A percentile compares a stretch with the other conserved stretches of the same genome.
Evolutionary conservation across 345 rosid genomes (phyloP).

Genomic region (Lumnitzera littorea): DNA sequence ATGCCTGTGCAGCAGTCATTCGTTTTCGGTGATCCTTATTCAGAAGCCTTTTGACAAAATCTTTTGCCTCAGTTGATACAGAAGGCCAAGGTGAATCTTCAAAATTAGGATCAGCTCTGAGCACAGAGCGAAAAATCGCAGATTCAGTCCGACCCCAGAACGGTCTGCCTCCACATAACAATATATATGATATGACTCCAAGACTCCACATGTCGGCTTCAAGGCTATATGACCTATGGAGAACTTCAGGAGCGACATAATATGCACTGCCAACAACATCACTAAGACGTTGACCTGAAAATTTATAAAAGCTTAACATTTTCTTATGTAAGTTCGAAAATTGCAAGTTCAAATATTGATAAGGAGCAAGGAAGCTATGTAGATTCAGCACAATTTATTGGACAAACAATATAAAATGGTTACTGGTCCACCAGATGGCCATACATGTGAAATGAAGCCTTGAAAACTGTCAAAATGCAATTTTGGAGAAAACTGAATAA

Average conservation of each 20-base stretch:
- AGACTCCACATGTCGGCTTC: conserved; percentile 99
- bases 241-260: conserved; percentile 98
- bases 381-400: too few species aligned
- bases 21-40: conserved; percentile 96
- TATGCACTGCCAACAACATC: conserved; percentile 99
- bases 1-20: conserved; percentile 95
- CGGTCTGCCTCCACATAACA: conserved; percentile 97
- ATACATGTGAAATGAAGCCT: too few species aligned
- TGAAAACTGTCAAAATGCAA: too few species aligned
- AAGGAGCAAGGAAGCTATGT: too few species aligned
- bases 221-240: conserved; percentile 84
- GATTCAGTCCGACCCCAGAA: conserved; percentile 96
- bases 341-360: neutral
- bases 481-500: too few species aligned
- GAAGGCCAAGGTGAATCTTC: conserved; percentile 91
- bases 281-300: conserved; percentile 84
- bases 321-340: neutral
- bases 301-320: neutral
- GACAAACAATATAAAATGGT: too few species aligned
- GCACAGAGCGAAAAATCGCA: conserved; percentile 90
- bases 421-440: too few species aligned
- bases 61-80: conserved; percentile 75
- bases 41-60: conserved; percentile 85
- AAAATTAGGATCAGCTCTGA: conserved; percentile 86
- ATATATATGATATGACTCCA: conserved; percentile 86